A percentile compares a stretch with the other conserved stretches of the same genome.
These are phyloP conservation scores for Blumeriella jaapii DNA, from an alignment of 2,329 filamentous ascomycete genomes.

Conservation along the genomic window DNA sequence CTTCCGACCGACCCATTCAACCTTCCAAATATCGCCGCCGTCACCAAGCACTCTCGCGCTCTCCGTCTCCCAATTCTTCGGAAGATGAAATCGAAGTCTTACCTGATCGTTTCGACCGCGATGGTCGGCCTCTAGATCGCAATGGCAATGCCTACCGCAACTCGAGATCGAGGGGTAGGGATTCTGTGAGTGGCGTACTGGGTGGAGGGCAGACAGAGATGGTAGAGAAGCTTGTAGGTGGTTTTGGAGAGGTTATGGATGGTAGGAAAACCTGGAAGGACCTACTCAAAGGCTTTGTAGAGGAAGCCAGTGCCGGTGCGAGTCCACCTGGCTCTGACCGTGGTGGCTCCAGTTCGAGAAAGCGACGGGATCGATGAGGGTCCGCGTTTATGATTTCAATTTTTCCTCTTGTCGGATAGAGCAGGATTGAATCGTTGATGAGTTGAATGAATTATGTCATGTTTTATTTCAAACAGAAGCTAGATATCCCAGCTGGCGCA, in stretches of 20 bases:
- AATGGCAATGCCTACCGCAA: constrained; percentile 5
- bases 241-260: constrained; percentile 23
- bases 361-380: constrained; percentile 2
- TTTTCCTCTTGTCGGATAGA: not conserved
- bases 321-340: constrained; percentile 1
- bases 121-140: constrained; percentile 19
- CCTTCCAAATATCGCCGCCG: constrained; percentile 15
- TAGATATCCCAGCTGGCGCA: too few relatives aligned
- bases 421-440: too few relatives aligned
- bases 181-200: not conserved
- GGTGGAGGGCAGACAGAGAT: constrained; percentile 17
- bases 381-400: not conserved
- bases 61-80: constrained; percentile 10
- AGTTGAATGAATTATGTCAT: too few relatives aligned
- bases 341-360: constrained; percentile 1
- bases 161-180: not conserved
- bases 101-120: constrained; percentile 23
- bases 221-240: constrained; percentile 20
- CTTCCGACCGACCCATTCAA: constrained; percentile 19
- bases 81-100: constrained; percentile 19
- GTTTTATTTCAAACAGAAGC: too few relatives aligned
- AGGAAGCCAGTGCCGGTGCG: constrained; percentile 8
- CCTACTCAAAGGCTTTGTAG: constrained; percentile 20
- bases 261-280: constrained; percentile 24
- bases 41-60: constrained; percentile 8